Conservation (phyloP, 345 rosid species). For the Angophora floribunda region DNA sequence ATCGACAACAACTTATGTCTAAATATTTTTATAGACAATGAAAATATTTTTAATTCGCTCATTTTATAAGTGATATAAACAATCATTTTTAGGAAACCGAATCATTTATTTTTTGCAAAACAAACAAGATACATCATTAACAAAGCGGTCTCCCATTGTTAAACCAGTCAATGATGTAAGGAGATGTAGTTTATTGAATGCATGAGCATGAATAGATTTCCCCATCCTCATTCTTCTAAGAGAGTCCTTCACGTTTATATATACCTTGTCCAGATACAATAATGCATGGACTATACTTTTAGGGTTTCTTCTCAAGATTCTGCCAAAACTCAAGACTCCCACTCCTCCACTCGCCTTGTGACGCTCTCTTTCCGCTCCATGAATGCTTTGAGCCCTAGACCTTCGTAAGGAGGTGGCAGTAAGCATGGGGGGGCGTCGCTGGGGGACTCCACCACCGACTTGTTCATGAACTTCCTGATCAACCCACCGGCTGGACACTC, state of each 20-base stretch:
- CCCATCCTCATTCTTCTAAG: not conserved
- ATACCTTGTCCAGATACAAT: not conserved
- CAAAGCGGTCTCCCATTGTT: not conserved
- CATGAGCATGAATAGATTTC: not conserved
- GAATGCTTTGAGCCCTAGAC: slow-evolving; percentile 16
- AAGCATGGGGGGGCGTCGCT: slow-evolving; percentile 43
- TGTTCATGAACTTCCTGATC: slow-evolving; percentile 39
- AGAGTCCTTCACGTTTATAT: too few relatives aligned
- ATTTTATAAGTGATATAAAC: too few relatives aligned
- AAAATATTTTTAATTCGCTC: too few relatives aligned
- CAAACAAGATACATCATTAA: not conserved
- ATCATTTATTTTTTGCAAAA: fast-evolving
- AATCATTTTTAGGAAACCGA: not conserved
- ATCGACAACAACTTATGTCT: not conserved
- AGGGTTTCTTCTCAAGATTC: slow-evolving; percentile 12
- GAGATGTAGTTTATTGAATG: not conserved
- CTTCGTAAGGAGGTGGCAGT: slow-evolving; percentile 55
- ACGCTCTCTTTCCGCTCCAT: slow-evolving; percentile 14
- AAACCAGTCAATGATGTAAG: too few relatives aligned
- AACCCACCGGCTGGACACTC: slow-evolving; percentile 36
- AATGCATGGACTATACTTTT: not conserved
- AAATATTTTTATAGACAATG: too few relatives aligned
- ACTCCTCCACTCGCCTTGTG: slow-evolving; percentile 11
- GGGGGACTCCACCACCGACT: slow-evolving; percentile 54
- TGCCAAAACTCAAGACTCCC: slow-evolving; percentile 39